phyloP scores from a whole-genome alignment of 116 monocot genomes.

The Dioscorea cayenensis region DNA sequence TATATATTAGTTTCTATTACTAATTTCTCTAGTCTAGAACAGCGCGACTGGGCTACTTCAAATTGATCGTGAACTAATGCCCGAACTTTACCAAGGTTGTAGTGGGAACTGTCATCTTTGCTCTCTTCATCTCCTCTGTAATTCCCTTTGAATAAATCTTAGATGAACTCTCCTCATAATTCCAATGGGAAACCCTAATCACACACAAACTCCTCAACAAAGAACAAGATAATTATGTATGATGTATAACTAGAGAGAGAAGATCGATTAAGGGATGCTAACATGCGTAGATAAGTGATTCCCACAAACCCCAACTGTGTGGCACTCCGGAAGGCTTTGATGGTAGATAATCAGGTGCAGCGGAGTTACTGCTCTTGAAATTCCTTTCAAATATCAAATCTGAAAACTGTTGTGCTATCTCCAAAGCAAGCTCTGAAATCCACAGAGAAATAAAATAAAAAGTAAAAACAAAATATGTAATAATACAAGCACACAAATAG shows the following conservation, averaged over 20 bases:
- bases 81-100: no score
- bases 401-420: conserved; percentile 14
- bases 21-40: no score
- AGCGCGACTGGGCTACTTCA: no score
- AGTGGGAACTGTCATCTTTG: no score
- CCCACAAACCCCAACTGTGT: not conserved
- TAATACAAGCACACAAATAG: no score
- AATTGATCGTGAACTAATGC: no score
- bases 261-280: not conserved
- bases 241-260: not conserved
- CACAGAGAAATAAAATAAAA: not conserved
- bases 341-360: conserved; percentile 28
- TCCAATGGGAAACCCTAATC: no score
- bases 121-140: no score
- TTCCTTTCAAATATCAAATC: conserved; percentile 7
- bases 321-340: conserved; percentile 20
- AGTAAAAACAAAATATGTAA: not conserved
- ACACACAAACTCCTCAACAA: not conserved
- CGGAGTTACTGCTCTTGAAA: conserved; percentile 13
- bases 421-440: conserved; percentile 22
- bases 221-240: no score
- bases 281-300: conserved; percentile 19
- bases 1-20: no score
- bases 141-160: no score
- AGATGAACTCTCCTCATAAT: no score